Evolutionary conservation across 345 rosid genomes (phyloP).

Genomic region (Lumnitzera littorea): DNA sequence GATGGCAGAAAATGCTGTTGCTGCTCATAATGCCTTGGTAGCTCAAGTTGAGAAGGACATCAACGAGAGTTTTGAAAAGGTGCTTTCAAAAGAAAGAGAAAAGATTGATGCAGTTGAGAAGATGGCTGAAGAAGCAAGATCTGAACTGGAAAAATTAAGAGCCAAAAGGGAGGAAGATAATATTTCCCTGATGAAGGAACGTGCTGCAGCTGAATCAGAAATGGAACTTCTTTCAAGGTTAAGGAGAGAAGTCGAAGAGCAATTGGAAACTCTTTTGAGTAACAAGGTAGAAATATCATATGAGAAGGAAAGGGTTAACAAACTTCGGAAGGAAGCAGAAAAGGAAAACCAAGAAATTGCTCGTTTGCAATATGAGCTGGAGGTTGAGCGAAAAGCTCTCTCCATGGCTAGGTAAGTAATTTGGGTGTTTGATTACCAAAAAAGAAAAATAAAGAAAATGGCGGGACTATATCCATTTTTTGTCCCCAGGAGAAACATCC

Average conservation of each 20-base stretch:
- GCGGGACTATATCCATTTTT: too few species aligned
- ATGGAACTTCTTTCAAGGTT: constrained; percentile 69
- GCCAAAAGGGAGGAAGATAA: constrained; percentile 67
- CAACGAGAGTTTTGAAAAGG: constrained; percentile 67
- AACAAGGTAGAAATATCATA: constrained; percentile 69
- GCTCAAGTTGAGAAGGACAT: constrained; percentile 80
- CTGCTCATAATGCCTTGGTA: constrained; percentile 64
- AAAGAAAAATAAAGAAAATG: too few species aligned
- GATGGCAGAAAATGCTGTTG: constrained; percentile 82
- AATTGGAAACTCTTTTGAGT: constrained; percentile 52
- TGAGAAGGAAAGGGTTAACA: constrained; percentile 69
- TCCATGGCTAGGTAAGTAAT: constrained; percentile 65
- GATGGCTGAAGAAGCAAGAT: constrained; percentile 78
- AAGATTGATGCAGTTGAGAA: constrained; percentile 61
- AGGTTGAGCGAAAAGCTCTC: constrained; percentile 79
- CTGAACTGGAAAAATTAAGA: constrained; percentile 54
- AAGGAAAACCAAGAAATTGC: constrained; percentile 63
- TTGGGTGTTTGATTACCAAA: too few species aligned
- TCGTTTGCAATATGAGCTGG: constrained; percentile 66
- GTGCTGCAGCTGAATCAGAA: constrained; percentile 64
- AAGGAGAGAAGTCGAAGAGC: constrained; percentile 66
- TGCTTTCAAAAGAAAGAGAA: constrained; percentile 63
- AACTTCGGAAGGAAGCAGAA: constrained; percentile 58
- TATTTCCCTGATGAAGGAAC: constrained; percentile 56
- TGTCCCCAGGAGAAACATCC: too few species aligned